Percentiles rank a stretch among this genome's conserved stretches.
Evolutionary conservation across 805 yeast genomes (phyloP).

Genomic region (Metschnikowia koreensis): DNA sequence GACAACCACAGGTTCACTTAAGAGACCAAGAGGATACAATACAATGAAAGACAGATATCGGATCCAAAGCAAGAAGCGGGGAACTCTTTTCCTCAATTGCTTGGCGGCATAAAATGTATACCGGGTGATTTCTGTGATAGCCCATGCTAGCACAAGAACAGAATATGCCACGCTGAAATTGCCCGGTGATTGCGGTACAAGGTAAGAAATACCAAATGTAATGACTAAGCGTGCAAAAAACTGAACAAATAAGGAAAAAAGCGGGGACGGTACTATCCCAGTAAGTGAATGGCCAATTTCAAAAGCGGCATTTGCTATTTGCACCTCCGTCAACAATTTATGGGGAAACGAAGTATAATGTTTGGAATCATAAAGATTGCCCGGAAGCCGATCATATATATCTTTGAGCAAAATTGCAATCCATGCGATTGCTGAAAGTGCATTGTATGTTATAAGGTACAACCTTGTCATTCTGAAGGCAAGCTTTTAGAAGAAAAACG

Average conservation of each 20-base stretch:
- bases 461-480: neutral
- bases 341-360: constrained; percentile 27
- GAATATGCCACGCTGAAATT: constrained; percentile 24
- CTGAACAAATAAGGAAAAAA: constrained; percentile 26
- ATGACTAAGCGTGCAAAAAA: constrained; percentile 30
- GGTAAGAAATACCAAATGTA: constrained; percentile 27
- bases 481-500: neutral
- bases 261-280: constrained; percentile 30
- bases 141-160: constrained; percentile 29
- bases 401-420: constrained; percentile 14
- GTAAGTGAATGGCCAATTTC: constrained; percentile 25
- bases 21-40: constrained; percentile 32
- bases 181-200: constrained; percentile 30
- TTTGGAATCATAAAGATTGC: constrained; percentile 8
- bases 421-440: constrained; percentile 21
- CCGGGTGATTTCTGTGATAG: constrained; percentile 28
- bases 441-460: constrained; percentile 20
- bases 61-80: constrained; percentile 24
- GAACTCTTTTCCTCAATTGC: constrained; percentile 12
- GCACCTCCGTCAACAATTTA: constrained; percentile 25
- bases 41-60: constrained; percentile 30
- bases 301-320: constrained; percentile 24
- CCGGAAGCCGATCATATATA: constrained; percentile 12
- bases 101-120: constrained; percentile 29
- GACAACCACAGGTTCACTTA: constrained; percentile 28